These are phyloP conservation scores for Sphaerulina musiva DNA, from an alignment of 2,329 filamentous ascomycete genomes.

Conservation along the genomic window DNA sequence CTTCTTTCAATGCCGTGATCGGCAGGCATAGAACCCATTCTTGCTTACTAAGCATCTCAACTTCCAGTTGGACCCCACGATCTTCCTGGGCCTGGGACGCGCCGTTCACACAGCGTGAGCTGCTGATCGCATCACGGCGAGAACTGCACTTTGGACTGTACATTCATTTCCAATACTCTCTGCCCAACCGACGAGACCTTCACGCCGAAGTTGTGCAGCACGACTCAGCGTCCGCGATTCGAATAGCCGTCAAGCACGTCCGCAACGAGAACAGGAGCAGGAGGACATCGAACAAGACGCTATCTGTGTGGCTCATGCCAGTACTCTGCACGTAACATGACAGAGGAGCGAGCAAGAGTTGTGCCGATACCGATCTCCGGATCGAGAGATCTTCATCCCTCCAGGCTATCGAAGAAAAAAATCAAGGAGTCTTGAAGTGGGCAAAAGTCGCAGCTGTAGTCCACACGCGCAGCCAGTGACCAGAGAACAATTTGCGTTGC, in stretches of 20 bases:
- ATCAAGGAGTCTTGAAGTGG: neutral
- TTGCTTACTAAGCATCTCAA: neutral
- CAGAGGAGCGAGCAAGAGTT: slow-evolving; percentile 6
- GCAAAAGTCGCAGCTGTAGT: neutral
- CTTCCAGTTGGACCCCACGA: neutral
- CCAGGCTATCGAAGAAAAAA: neutral
- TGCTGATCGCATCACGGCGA: neutral
- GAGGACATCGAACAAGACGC: neutral
- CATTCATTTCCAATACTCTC: no score
- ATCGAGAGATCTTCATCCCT: neutral
- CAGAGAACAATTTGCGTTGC: no score
- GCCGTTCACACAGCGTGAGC: neutral
- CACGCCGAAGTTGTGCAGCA: no score
- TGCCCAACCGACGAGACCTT: no score
- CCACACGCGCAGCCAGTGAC: neutral
- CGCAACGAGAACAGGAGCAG: no score
- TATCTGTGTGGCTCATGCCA: neutral
- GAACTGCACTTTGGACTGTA: no score
- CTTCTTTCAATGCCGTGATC: neutral
- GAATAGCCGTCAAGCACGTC: no score
- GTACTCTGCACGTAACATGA: slow-evolving; percentile 7
- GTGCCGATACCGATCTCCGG: neutral
- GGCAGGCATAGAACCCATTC: neutral
- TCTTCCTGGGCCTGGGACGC: neutral
- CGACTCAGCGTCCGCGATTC: no score